Evolutionary conservation across 176 grass and related monocot species (phyloP).

Genomic region (Musa itinerans): DNA sequence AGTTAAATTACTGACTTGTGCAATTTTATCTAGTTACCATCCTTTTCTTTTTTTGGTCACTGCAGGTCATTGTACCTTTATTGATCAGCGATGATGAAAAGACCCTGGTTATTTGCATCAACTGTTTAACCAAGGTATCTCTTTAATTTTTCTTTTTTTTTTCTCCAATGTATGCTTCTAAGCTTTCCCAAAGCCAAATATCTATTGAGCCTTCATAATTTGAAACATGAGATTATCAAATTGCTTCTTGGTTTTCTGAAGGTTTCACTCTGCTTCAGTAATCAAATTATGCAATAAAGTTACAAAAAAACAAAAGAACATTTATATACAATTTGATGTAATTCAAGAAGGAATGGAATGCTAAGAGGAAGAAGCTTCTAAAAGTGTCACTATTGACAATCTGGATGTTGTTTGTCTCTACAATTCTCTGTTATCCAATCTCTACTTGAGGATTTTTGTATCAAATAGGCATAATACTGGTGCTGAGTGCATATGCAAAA

Average conservation of each 20-base stretch:
- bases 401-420: no score
- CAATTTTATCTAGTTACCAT: slow-evolving; percentile 11
- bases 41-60: slow-evolving; percentile 25
- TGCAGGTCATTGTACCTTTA: slow-evolving; percentile 83
- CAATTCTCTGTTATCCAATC: no score
- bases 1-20: slow-evolving; percentile 14
- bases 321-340: background rate
- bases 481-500: no score
- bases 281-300: background rate
- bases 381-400: no score
- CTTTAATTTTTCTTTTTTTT: background rate
- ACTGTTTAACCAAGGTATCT: slow-evolving; percentile 97
- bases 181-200: background rate
- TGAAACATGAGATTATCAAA: background rate
- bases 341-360: background rate
- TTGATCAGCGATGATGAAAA: slow-evolving; percentile 95
- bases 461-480: no score
- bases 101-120: slow-evolving; percentile 92
- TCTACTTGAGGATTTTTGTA: no score
- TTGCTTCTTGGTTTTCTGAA: slow-evolving; percentile 15
- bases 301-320: slow-evolving; percentile 3
- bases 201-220: background rate
- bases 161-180: background rate
- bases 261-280: background rate
- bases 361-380: background rate